Conservation (phyloP, 441 rosid species). For the Euphorbia celastroides region DNA sequence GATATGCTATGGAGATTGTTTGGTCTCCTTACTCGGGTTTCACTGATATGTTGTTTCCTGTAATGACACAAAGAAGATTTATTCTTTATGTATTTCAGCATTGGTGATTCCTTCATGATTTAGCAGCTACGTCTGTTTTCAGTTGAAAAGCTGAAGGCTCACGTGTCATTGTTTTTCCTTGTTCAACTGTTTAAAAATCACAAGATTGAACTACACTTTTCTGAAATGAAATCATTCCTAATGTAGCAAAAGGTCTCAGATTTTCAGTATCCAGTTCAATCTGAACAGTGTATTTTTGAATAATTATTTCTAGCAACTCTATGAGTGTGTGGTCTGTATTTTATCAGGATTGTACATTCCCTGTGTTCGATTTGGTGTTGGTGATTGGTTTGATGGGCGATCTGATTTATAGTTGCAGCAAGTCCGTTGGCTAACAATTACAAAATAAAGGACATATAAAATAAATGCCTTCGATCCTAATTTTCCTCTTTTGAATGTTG, state of each 20-base stretch:
- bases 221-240: neutral
- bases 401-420: too few relatives aligned
- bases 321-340: too few relatives aligned
- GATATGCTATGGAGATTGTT: constrained; percentile 13
- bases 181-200: too few relatives aligned
- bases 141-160: constrained; percentile 32
- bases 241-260: neutral
- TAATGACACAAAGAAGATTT: constrained; percentile 26
- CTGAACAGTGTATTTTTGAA: neutral
- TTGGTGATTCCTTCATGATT: constrained; percentile 5
- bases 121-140: too few relatives aligned
- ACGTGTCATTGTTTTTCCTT: too few relatives aligned
- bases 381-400: too few relatives aligned
- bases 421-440: too few relatives aligned
- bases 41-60: constrained; percentile 17
- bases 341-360: too few relatives aligned
- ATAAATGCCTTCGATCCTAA: too few relatives aligned
- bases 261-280: neutral
- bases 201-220: constrained; percentile 1
- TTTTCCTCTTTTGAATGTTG: too few relatives aligned
- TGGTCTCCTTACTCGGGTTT: constrained; percentile 5
- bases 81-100: constrained; percentile 8
- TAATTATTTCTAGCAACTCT: neutral
- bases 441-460: too few relatives aligned
- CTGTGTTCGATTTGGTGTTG: too few relatives aligned